Conservation (phyloP, 306 rosid genomes). For the Lupinus albus region DNA sequence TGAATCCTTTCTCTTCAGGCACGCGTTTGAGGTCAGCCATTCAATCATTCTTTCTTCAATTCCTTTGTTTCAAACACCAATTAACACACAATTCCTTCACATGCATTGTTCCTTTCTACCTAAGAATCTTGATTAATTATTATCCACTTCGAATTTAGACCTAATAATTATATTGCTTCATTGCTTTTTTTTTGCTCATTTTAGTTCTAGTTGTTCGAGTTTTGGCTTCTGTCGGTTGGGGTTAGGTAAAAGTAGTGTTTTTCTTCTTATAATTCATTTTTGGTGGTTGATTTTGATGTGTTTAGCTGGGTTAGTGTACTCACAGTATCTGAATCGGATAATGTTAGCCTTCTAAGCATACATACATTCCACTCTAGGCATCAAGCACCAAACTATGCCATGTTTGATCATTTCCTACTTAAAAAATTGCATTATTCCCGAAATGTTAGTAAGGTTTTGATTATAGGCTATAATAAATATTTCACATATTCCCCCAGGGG, state of each 20-base stretch:
- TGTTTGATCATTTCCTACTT: too few species aligned
- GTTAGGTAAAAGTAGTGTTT: conserved; percentile 34
- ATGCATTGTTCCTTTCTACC: conserved; percentile 23
- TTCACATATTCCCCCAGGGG: conserved; percentile 14
- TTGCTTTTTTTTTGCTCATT: conserved; percentile 2
- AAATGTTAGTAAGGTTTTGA: neutral
- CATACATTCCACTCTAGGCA: conserved; percentile 4
- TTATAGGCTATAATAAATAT: neutral
- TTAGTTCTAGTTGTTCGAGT: conserved; percentile 21
- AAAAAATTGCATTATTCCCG: neutral
- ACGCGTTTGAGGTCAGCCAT: conserved; percentile 85
- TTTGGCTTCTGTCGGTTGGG: conserved; percentile 10
- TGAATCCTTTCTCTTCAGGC: conserved; percentile 98
- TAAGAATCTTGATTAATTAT: conserved; percentile 17
- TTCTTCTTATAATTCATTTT: conserved; percentile 26
- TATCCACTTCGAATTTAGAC: conserved; percentile 5
- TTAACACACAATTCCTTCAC: conserved; percentile 11
- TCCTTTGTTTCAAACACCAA: conserved; percentile 42
- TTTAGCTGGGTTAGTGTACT: conserved; percentile 34
- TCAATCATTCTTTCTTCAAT: conserved; percentile 34
- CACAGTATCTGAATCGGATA: conserved; percentile 37
- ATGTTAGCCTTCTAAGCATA: neutral
- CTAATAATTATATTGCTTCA: neutral
- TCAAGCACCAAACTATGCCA: conserved; percentile 7
- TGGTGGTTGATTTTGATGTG: conserved; percentile 23